Conservation (phyloP, 2,329 filamentous ascomycete species). For the Diaporthe citri region DNA sequence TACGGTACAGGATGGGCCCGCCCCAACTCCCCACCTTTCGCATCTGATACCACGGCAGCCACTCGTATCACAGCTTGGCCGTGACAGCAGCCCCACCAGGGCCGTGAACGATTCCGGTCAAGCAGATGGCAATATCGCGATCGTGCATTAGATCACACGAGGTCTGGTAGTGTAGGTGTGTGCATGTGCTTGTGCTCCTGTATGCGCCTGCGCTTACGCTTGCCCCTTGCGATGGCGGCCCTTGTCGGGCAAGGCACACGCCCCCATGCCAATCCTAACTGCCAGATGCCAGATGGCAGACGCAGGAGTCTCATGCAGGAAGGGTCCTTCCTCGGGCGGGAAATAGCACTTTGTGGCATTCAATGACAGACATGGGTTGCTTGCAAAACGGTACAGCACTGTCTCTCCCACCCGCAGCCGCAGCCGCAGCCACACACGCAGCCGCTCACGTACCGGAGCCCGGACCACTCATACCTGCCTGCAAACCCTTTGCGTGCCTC, state of each 20-base stretch:
- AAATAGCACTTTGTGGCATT: conserved; percentile 21
- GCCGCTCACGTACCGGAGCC: not conserved
- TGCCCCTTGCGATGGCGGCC: conserved; percentile 10
- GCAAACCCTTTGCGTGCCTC: not conserved
- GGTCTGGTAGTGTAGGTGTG: not conserved
- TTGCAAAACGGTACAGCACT: conserved; percentile 17
- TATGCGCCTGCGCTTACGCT: conserved; percentile 19
- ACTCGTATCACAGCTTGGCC: conserved; percentile 29
- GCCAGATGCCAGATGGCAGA: conserved; percentile 28
- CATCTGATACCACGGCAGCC: conserved; percentile 26
- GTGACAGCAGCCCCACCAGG: conserved; percentile 20
- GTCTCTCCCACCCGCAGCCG: conserved; percentile 9
- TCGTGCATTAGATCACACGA: conserved; percentile 28
- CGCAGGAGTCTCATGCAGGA: conserved; percentile 25
- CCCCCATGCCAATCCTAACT: conserved; percentile 14
- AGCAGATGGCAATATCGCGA: conserved; percentile 29
- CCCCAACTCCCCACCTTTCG: conserved; percentile 7
- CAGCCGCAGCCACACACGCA: conserved; percentile 18
- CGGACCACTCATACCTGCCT: not conserved
- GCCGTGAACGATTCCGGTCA: conserved; percentile 11
- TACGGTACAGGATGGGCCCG: conserved; percentile 7
- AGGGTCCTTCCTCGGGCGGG: conserved; percentile 26
- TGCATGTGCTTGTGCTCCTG: conserved; percentile 12
- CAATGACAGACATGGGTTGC: conserved; percentile 10
- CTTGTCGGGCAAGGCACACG: conserved; percentile 14